phyloP scores from a whole-genome alignment of 2,329 filamentous ascomycete species.

The Thielaviopsis ethacetica region DNA sequence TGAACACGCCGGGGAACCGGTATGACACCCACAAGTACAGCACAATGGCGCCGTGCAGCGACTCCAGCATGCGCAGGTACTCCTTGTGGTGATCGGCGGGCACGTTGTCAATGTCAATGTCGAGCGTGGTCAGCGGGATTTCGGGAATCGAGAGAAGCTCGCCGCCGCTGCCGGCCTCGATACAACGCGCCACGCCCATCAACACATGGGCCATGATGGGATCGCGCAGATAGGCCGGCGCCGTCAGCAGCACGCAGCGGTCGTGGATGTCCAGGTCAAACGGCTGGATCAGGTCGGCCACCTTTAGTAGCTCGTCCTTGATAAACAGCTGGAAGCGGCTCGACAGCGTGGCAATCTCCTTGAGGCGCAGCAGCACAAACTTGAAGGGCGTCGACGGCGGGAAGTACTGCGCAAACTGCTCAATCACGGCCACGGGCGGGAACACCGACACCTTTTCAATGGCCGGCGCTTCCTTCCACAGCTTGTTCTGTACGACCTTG shows the following conservation, averaged over 20 bases:
- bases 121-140: conserved; percentile 58
- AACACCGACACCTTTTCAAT: conserved; percentile 57
- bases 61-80: conserved; percentile 56
- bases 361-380: conserved; percentile 62
- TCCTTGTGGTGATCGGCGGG: conserved; percentile 23
- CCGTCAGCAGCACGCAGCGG: conserved; percentile 38
- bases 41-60: conserved; percentile 65
- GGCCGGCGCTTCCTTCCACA: conserved; percentile 46
- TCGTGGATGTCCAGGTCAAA: conserved; percentile 56
- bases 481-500: conserved; percentile 40
- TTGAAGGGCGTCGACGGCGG: conserved; percentile 65
- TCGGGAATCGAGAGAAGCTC: conserved; percentile 53
- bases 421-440: conserved; percentile 53
- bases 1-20: conserved; percentile 68
- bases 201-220: conserved; percentile 32
- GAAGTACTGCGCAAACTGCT: conserved; percentile 68
- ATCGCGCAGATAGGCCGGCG: conserved; percentile 47
- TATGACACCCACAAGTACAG: conserved; percentile 90
- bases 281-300: conserved; percentile 61
- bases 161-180: conserved; percentile 51
- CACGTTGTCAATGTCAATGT: conserved; percentile 34
- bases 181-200: conserved; percentile 47
- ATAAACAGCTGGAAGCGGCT: conserved; percentile 52
- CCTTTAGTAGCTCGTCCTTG: conserved; percentile 38
- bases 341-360: conserved; percentile 49